These are phyloP conservation scores for Penicillium coffeae DNA, from an alignment of 495 filamentous ascomycete species.

Conservation along the genomic window DNA sequence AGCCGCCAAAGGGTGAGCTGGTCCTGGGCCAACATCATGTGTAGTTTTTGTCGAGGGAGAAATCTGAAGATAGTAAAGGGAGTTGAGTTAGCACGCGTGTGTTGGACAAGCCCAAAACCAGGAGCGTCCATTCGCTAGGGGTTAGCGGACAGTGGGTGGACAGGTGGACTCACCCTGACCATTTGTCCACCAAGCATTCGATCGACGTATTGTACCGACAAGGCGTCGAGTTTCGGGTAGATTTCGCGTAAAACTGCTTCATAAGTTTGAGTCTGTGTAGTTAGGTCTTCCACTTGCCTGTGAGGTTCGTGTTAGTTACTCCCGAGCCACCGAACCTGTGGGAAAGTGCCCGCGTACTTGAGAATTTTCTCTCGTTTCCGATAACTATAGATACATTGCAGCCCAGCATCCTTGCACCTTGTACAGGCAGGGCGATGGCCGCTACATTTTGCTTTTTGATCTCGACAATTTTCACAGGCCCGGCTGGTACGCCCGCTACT, in stretches of 20 bases:
- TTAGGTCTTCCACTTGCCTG: slow-evolving; percentile 42
- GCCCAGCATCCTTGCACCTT: slow-evolving; percentile 51
- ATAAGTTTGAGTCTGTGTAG: slow-evolving; percentile 28
- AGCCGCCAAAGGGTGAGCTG: slow-evolving; percentile 43
- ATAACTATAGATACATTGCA: slow-evolving; percentile 52
- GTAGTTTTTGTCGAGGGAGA: neutral
- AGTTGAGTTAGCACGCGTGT: neutral
- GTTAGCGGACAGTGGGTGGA: too few species aligned
- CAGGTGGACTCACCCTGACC: slow-evolving; percentile 14
- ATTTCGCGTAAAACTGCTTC: slow-evolving; percentile 37
- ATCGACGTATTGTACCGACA: slow-evolving; percentile 35
- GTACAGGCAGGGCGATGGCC: slow-evolving; percentile 54
- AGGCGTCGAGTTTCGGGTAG: slow-evolving; percentile 29
- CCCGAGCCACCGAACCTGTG: neutral
- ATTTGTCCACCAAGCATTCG: slow-evolving; percentile 23
- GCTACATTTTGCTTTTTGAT: slow-evolving; percentile 64
- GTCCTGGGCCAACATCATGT: slow-evolving; percentile 22
- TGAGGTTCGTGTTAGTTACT: slow-evolving; percentile 18
- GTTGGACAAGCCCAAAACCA: neutral
- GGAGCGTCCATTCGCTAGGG: too few species aligned
- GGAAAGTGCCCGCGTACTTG: slow-evolving; percentile 38
- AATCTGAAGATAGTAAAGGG: slow-evolving; percentile 1
- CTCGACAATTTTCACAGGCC: slow-evolving; percentile 72
- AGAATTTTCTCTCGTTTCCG: slow-evolving; percentile 56
- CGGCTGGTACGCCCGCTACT: slow-evolving; percentile 42